Base-by-base conservation (phyloP, 176 grass and related monocot species). In the Cenchrus fungigraminus region DNA sequence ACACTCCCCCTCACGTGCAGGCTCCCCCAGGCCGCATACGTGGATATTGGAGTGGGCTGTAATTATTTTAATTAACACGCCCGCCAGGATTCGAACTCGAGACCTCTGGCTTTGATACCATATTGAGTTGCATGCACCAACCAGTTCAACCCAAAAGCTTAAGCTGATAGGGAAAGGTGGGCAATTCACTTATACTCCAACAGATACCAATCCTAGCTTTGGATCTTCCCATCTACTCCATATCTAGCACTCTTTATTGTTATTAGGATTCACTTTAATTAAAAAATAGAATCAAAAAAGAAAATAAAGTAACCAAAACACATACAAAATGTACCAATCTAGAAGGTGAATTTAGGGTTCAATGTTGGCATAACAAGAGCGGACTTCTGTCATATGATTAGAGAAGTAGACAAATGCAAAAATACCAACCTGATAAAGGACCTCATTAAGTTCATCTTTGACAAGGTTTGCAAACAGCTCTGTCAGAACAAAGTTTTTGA, bases 361-460 rank as follows among this genome's bases (percentile, higher is more conserved):
- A 44, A 83, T n/a, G 12, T 51, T 83, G 1, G 10, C 53, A 58
- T 58, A 58, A 76, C 2, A 78, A 42, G 13, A 83, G 74, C 45
- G 53, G 19, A 74, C 0, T 37, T 60, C 7, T 47, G 74, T 0
- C 0, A 50, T 52, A 89, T 61, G 43, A 45, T 74, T 14, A 55
- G 47, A 67, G 31, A 32, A 74, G 1, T 71, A 77, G 60, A 78
- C 10, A 85, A 70, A 80, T 40, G 62, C 44, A 74, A 69, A 9
- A 68, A 28, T 29, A 70, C 66, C 42, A 40, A 98, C 97, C 97
- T 95, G 97, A 90, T 98, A 98, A 67, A 94, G 77, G 68, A 95
- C 83, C 71, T 95, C 97, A 76, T 99, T 99, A 42, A 99, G 87
- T 49, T 94, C 97, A 91, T 99, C 97, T 85, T 96, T 98, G 74